A percentile compares a stretch with the other conserved stretches of the same genome.
Conservation (phyloP, 768 basidiomycete genomes). For the Tremella fuciformis region DNA sequence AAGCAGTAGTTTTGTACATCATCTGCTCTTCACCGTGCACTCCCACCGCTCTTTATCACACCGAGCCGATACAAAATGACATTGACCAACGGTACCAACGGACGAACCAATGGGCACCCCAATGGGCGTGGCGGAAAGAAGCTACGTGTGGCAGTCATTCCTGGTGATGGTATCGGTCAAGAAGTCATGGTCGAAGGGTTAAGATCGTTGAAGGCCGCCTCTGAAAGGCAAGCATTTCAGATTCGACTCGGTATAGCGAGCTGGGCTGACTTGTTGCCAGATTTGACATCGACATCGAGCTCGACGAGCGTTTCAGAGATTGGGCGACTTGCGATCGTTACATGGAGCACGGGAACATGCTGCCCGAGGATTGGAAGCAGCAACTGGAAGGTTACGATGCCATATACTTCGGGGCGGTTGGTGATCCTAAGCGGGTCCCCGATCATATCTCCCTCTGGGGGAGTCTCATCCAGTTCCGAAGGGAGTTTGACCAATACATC, state of each 20-base stretch:
- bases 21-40: too few relatives aligned
- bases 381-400: conserved; percentile 35
- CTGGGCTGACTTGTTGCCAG: conserved; percentile 19
- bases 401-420: conserved; percentile 56
- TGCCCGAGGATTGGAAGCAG: conserved; percentile 50
- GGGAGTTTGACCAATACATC: conserved; percentile 58
- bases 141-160: conserved; percentile 26
- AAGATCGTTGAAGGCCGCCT: too few relatives aligned
- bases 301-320: conserved; percentile 52
- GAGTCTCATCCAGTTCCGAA: conserved; percentile 58
- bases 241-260: too few relatives aligned
- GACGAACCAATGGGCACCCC: too few relatives aligned
- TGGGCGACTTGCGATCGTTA: conserved; percentile 49
- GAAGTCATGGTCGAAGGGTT: conserved; percentile 54
- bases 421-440: conserved; percentile 56
- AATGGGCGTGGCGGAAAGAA: too few relatives aligned
- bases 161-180: conserved; percentile 54
- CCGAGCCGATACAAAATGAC: too few relatives aligned
- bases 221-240: too few relatives aligned
- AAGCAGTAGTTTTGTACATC: too few relatives aligned
- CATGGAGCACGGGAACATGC: conserved; percentile 56
- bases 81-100: too few relatives aligned
- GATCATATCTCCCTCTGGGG: conserved; percentile 64
- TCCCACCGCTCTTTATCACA: too few relatives aligned
- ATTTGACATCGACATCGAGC: conserved; percentile 56